phyloP scores from a whole-genome alignment of 768 basidiomycete species.

The Lactarius pseudohatsudake region DNA sequence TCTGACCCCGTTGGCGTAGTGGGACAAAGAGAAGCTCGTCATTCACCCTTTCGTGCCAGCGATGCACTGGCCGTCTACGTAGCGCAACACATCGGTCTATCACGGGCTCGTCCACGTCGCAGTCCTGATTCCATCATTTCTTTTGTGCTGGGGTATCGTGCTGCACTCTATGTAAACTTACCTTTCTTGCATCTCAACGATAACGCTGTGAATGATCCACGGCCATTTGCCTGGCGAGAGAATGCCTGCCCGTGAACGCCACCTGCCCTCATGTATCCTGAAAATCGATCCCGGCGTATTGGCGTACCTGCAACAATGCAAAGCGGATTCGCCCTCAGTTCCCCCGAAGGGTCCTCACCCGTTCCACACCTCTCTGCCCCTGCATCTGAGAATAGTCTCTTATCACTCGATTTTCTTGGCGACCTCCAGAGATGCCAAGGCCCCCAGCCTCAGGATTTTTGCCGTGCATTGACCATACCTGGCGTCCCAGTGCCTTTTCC shows the following conservation, averaged over 20 bases:
- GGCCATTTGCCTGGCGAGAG: background rate
- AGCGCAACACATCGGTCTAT: background rate
- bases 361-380: background rate
- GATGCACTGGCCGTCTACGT: slow-evolving; percentile 21
- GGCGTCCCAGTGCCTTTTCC: background rate
- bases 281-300: background rate
- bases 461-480: background rate
- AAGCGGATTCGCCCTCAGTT: background rate
- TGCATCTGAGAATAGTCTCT: background rate
- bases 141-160: background rate
- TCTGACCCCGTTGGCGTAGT: slow-evolving; percentile 5
- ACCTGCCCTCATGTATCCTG: background rate
- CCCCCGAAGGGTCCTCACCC: background rate
- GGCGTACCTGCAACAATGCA: background rate
- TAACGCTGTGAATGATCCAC: background rate
- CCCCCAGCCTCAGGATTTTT: background rate
- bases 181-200: background rate
- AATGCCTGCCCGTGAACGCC: background rate
- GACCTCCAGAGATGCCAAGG: background rate
- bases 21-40: slow-evolving; percentile 20
- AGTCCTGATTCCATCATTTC: too few species aligned
- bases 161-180: background rate
- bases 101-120: background rate
- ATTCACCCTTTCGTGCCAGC: slow-evolving; percentile 22
- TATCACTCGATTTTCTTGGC: background rate